phyloP scores from a whole-genome alignment of 228 moss, liverwort and hornwort genomes.

The Sphagnum fallax region DNA sequence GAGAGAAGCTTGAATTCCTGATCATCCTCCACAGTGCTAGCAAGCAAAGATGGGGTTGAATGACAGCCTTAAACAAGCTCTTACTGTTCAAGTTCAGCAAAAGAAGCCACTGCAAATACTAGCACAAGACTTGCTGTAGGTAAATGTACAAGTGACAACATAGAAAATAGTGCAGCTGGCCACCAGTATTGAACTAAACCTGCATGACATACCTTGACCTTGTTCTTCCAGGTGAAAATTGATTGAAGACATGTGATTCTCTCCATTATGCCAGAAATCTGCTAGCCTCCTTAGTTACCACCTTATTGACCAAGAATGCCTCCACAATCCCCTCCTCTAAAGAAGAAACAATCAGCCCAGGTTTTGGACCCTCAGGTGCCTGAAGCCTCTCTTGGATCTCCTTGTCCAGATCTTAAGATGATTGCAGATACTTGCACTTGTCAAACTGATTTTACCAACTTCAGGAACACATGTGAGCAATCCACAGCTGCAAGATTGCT shows the following conservation, averaged over 20 bases:
- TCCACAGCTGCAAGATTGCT: no score
- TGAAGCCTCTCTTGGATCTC: constrained; percentile 8
- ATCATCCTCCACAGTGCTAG: neutral
- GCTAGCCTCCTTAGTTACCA: neutral
- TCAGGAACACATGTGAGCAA: no score
- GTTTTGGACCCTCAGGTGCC: constrained; percentile 14
- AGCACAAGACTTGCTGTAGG: neutral
- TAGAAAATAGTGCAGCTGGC: neutral
- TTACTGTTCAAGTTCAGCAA: neutral
- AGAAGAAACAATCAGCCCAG: constrained; percentile 20
- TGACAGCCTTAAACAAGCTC: neutral
- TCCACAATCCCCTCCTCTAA: constrained; percentile 19
- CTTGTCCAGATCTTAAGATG: neutral
- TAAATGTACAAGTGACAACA: neutral
- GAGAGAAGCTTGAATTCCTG: neutral
- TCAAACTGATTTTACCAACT: no score
- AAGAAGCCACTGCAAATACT: neutral
- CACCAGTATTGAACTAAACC: neutral
- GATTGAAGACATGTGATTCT: constrained; percentile 58
- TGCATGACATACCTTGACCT: constrained; percentile 35
- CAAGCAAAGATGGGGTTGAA: neutral
- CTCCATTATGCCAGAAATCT: constrained; percentile 21
- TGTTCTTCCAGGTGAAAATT: constrained; percentile 66
- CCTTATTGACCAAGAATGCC: constrained; percentile 9
- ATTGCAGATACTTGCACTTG: neutral